Base-by-base conservation (phyloP, 371 early-diverging fungal species). In the Phascolomyces articulosus region DNA sequence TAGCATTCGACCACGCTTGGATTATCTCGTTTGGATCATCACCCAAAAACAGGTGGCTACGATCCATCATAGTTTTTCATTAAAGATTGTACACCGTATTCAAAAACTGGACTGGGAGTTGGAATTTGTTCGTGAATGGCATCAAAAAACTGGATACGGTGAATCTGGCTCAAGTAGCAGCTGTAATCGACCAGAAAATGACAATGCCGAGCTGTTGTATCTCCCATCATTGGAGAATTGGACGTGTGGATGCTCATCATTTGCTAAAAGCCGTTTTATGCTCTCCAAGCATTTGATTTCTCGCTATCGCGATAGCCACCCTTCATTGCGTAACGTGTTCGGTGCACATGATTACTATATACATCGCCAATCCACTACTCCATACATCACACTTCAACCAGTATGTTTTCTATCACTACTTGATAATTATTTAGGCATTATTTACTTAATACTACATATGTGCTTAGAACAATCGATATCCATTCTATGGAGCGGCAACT, bases 1-100 rank as follows among this genome's bases (percentile, higher is more conserved):
- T 49, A 44, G 26, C 15, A 47, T 44, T 24, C 48, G 61, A n/a
- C 47, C 53, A 48, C 47, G 61, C 0, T 31, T 49, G 41, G 51
- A 41, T n/a, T 41, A 16, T n/a, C 41, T 41, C 10, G 41, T 41
- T 4, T 41, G 41, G 41, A 41, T n/a, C 4, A 41, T 41, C 41
- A 41, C 15, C 16, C 18, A 41, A 15, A 11, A 41, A 15, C 41
- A 41, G 41, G 15, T 41, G 16, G 13, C 16, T 16, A n/a, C 15
- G 3, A n/a, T 41, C 18, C 41, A 41, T 41, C 18, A 11, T 15
- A 41, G 3, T 4, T 41, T 41, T 41, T n/a, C n/a, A 16, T 11
- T n/a, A n/a, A 41, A 41, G 38, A 38, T 38, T 38, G 13, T 6
- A 9, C 13, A 38, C n/a, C n/a, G n/a, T n/a, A n/a, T n/a, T n/a